These are phyloP conservation scores for Paramecium octaurelia DNA, from an alignment of 73 alveolate species.

Conservation along the genomic window DNA sequence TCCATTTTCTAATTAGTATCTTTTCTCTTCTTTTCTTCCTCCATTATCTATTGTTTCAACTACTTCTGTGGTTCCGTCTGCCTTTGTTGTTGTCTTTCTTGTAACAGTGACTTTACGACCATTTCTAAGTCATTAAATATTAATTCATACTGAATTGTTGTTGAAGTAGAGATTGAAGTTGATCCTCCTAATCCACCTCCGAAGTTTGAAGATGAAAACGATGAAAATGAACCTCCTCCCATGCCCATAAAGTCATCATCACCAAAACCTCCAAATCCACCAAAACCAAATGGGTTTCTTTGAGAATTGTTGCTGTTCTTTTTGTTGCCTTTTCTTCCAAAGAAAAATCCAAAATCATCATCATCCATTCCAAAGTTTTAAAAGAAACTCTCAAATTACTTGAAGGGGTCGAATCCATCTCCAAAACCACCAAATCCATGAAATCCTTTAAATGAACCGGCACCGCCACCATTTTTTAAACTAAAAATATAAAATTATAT, in stretches of 20 bases:
- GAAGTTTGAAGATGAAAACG: neutral
- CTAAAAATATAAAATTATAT: neutral
- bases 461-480: slow-evolving; percentile 67
- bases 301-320: neutral
- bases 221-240: neutral
- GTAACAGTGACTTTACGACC: slow-evolving; percentile 25
- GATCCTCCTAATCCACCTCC: neutral
- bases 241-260: neutral
- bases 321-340: neutral
- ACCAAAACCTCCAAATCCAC: neutral
- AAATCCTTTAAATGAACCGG: slow-evolving; percentile 65
- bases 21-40: neutral
- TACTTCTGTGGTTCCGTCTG: slow-evolving; percentile 27
- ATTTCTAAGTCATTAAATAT: neutral
- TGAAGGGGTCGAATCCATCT: neutral
- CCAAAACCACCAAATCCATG: slow-evolving; percentile 66
- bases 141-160: neutral
- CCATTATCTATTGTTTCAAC: slow-evolving; percentile 39
- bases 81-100: neutral
- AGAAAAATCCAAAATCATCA: neutral
- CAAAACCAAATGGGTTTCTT: neutral
- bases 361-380: slow-evolving; percentile 62
- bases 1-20: slow-evolving; percentile 34
- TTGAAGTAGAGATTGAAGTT: slow-evolving; percentile 7
- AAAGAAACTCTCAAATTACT: neutral